Evolutionary conservation across 805 yeast species (phyloP), one percentile per base, ranked within the genome.

Genomic region (Cyberlindnera japonica): DNA sequence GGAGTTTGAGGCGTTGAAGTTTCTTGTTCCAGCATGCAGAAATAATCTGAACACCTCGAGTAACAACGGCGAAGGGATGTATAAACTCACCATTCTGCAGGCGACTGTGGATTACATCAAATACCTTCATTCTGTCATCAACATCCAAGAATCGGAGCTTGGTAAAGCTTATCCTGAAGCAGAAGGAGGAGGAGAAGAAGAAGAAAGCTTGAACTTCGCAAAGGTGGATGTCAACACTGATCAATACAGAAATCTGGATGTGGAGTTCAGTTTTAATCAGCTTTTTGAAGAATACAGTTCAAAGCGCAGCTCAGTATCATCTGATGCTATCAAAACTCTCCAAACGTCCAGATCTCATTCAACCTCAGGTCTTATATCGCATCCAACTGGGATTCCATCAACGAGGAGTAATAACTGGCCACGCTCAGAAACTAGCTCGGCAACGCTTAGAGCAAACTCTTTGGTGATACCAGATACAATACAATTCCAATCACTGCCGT

Each of bases 21-120:
- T 72, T 53, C 61, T 86, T 37, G 79, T 86, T 14, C 95, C 95
- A 1, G 89, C 91, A 11, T 85, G 95, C 57, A 67, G 89, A 36
- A 67, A 71, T 38, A 54, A 50, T 32, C 30, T 48, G 3, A 33
- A 35, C 20, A 33, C 51, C 7, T 46, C 48, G 5, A 45, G 39
- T 21, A 48, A 41, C 26, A 64, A 61, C 40, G 66, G 67, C 6
- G 81, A 77, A 44, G 83, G 83, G 15, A 81, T 86, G 79, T 87
- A 85, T 63, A 86, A 86, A 62, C 71, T 86, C 45, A 85, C 89
- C 4, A 83, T 86, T 21, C 64, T 86, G 30, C 89, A 85, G 58
- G 80, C 86, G n/a, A 78, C 91, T 0, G 95, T 86, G 18, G 90
- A 83, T 54, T 85, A 86, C 55, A 80, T 86, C 47, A 69, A 77